A percentile compares a stretch with the other conserved stretches of the same genome.
Evolutionary conservation across 257 asterid species (phyloP).

Genomic region (Primulina huaijiensis): DNA sequence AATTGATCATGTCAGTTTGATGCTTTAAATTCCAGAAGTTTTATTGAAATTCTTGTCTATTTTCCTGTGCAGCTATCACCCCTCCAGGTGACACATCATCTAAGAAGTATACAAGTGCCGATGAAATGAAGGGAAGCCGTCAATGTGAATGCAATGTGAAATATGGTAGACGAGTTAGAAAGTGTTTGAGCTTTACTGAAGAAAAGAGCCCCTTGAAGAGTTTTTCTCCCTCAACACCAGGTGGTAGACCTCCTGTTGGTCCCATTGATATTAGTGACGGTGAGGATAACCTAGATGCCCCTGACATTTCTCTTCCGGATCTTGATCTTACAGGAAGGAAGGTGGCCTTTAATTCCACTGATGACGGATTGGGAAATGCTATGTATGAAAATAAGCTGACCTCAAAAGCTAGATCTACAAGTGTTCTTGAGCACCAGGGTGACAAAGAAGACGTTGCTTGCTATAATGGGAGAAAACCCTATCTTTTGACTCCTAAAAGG

Average conservation of each 20-base stretch:
- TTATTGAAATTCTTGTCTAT: neutral
- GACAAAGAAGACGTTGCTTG: constrained; percentile 30
- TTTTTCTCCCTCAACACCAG: constrained; percentile 45
- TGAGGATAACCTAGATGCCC: constrained; percentile 37
- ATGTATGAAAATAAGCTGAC: constrained; percentile 21
- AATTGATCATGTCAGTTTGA: neutral
- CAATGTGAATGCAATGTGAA: constrained; percentile 19
- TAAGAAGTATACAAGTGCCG: constrained; percentile 12
- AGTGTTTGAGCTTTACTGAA: constrained; percentile 32
- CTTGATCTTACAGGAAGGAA: constrained; percentile 19
- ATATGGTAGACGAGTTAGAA: constrained; percentile 29
- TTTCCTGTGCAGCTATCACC: constrained; percentile 29
- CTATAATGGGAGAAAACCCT: constrained; percentile 14
- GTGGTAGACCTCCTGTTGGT: constrained; percentile 26
- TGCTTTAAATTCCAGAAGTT: neutral
- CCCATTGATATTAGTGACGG: constrained; percentile 42
- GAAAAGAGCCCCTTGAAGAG: constrained; percentile 30
- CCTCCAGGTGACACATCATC: constrained; percentile 23
- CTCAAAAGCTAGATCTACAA: constrained; percentile 10
- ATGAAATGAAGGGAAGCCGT: constrained; percentile 26
- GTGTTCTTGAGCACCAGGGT: constrained; percentile 20
- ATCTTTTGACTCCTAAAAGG: constrained; percentile 30
- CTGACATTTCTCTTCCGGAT: neutral
- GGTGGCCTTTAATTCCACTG: constrained; percentile 15
- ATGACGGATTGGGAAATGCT: constrained; percentile 24